Conservation (phyloP, 768 basidiomycete genomes). For the Lentinus brumalis region DNA sequence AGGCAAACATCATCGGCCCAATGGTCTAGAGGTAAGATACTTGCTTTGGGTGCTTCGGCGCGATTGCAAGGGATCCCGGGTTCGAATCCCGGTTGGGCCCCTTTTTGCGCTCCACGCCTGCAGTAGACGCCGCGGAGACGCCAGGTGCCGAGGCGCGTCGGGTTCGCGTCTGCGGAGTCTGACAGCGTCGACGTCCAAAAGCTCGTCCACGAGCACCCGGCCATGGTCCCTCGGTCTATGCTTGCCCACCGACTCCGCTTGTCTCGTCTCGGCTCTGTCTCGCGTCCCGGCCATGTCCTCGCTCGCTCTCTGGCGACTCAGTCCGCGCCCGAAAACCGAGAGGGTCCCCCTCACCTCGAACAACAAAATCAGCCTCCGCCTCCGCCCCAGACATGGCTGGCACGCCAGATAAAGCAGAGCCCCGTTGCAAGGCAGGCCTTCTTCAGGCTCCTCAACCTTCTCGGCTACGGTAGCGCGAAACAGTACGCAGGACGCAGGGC, state of each 20-base stretch:
- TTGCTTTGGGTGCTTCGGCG: slow-evolving; percentile 44
- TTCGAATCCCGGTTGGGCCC: slow-evolving; percentile 52
- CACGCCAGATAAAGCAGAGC: slow-evolving; percentile 51
- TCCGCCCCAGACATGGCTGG: slow-evolving; percentile 48
- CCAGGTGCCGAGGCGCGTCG: too few relatives aligned
- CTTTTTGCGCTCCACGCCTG: slow-evolving; percentile 12
- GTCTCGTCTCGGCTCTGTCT: background rate
- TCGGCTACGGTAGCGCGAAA: slow-evolving; percentile 64
- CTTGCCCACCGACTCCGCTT: slow-evolving; percentile 12
- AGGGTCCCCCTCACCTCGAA: background rate
- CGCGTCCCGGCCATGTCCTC: background rate
- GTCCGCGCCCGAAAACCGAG: background rate
- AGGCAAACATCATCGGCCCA: slow-evolving; percentile 26
- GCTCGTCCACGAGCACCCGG: background rate
- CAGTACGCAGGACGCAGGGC: slow-evolving; percentile 64
- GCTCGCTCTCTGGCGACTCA: background rate
- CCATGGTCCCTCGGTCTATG: slow-evolving; percentile 16
- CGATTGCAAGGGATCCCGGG: slow-evolving; percentile 50
- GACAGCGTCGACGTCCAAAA: background rate
- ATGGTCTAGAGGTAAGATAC: slow-evolving; percentile 54
- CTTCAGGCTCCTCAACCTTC: slow-evolving; percentile 45
- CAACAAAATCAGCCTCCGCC: background rate
- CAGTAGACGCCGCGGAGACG: background rate
- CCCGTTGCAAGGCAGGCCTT: slow-evolving; percentile 50
- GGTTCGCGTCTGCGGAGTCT: too few relatives aligned